Evolutionary conservation across 179 eudicot genomes (phyloP), one percentile per base, ranked within the genome.

Genomic region (Heliamphora pulchella): DNA sequence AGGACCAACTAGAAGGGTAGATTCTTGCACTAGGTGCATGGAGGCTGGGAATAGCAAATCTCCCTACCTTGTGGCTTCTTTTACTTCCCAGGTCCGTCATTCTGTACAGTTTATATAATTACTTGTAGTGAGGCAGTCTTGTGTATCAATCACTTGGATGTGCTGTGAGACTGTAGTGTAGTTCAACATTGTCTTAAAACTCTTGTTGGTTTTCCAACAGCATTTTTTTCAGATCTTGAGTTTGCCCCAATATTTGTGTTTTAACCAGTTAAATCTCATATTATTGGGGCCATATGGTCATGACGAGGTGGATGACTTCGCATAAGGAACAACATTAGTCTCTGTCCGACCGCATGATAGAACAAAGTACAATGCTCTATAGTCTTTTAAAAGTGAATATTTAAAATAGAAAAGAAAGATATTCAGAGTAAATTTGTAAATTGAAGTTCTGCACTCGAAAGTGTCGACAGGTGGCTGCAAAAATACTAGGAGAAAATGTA

Each of bases 11-110:
- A 82, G 76, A 74, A 85, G 85, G 79, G 80, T 81, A 74, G 88
- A 85, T 47, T 80, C 83, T 13, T 88, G 88, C 79, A 83, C 83
- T 18, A 79, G 79, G 71, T 84, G 88, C 81, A 82, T 80, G 75
- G 81, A 86, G 50, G 81, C 82, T 2, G 83, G 84, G 22, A 81
- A 81, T 65, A 79, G 79, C 17, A 74, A 85, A 71, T 77, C 82
- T 78, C 79, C 87, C 17, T 87, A 84, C 39, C 41, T 8, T 50
- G 7, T 58, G 61, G 73, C 41, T 76, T 78, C 44, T 48, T 22
- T 53, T 53, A 31, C 39, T 77, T 69, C 48, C 18, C 57, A 47
- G 39, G 59, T 31, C 59, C 7, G 81, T 20, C 18, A 11, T 47
- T 55, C 43, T 71, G 81, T 71, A 70, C 81, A 79, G 74, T 54